Conservation (phyloP, 2,329 filamentous ascomycete species). For the Daldinia sp. region DNA sequence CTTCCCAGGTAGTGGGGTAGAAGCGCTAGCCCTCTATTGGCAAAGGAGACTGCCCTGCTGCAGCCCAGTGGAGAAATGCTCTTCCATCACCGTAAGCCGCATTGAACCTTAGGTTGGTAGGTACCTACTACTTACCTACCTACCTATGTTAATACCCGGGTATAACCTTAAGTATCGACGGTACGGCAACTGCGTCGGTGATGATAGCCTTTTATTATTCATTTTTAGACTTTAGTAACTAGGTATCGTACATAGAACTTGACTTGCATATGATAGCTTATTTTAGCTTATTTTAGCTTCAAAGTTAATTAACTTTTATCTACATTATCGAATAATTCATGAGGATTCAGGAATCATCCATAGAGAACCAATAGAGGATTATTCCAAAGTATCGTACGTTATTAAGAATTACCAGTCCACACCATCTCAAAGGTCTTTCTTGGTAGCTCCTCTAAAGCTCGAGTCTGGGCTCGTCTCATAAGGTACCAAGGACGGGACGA, state of each 20-base stretch:
- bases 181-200: no score
- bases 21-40: conserved; percentile 10
- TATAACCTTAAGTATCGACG: no score
- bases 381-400: neutral
- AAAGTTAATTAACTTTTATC: no score
- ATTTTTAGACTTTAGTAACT: no score
- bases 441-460: neutral
- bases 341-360: no score
- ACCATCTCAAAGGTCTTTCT: neutral
- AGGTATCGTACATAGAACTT: no score
- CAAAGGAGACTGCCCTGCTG: conserved; percentile 2
- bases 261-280: no score
- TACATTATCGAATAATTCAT: no score
- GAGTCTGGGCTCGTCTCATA: conserved; percentile 4
- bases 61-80: conserved; percentile 1
- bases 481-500: neutral
- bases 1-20: conserved; percentile 24
- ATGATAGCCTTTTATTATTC: no score
- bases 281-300: no score
- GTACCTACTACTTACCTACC: no score
- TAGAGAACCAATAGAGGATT: neutral
- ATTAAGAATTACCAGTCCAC: conserved; percentile 4
- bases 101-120: neutral
- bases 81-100: neutral
- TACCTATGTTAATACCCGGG: no score